Percentiles rank a stretch among this genome's conserved stretches.
Conservation (phyloP, 1,284 basidiomycete genomes). For the Sanghuangporus weigelae region DNA sequence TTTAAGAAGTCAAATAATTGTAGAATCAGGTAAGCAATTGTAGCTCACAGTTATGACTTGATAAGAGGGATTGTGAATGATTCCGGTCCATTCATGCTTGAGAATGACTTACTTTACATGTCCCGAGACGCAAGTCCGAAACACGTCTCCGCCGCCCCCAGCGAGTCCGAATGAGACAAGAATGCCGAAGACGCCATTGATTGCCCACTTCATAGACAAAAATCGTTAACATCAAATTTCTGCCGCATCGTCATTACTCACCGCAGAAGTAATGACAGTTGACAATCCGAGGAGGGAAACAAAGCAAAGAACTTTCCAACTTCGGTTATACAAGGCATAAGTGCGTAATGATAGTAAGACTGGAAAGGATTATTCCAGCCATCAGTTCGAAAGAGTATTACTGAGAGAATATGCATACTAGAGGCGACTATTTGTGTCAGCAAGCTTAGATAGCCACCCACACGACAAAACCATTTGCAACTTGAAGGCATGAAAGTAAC, state of each 20-base stretch:
- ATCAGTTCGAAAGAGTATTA: neutral
- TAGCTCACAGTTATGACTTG: slow-evolving; percentile 3
- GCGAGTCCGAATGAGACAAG: neutral
- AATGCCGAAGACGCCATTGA: slow-evolving; percentile 9
- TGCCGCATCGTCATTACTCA: neutral
- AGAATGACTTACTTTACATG: neutral
- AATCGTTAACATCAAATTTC: neutral
- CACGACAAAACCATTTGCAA: slow-evolving; percentile 5
- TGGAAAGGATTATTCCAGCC: neutral
- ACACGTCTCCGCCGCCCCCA: neutral
- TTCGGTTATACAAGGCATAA: slow-evolving; percentile 14
- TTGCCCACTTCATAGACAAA: slow-evolving; percentile 1
- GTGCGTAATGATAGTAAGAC: slow-evolving; percentile 5
- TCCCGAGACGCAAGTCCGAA: slow-evolving; percentile 10
- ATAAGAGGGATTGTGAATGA: neutral
- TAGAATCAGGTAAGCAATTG: neutral
- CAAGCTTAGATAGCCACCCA: slow-evolving; percentile 2
- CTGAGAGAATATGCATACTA: neutral
- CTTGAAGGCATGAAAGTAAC: neutral
- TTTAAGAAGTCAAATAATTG: neutral
- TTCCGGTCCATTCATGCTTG: neutral
- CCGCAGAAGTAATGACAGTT: slow-evolving; percentile 3
- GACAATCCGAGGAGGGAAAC: neutral
- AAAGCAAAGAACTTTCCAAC: neutral
- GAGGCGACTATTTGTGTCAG: slow-evolving; percentile 9